Base-by-base conservation (phyloP, 2,329 filamentous ascomycete species). In the Cytospora paraplurivora region DNA sequence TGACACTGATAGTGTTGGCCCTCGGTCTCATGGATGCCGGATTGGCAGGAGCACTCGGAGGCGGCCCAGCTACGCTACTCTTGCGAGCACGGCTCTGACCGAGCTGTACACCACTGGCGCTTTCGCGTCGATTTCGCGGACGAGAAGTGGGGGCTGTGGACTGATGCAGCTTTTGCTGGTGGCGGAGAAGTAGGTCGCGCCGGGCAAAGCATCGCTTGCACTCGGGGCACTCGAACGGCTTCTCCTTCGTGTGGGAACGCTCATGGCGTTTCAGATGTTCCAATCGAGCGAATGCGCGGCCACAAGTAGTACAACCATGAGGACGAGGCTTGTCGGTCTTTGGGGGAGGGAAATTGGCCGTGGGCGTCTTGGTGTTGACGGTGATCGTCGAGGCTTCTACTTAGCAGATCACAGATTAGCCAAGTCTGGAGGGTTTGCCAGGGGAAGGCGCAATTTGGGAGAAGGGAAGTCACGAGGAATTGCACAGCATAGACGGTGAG, bases 141-240 rank as follows among this genome's bases (percentile, higher is more conserved):
- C 93, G 87, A 53, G 93, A 89, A 7, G 93, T 93, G 7, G 95
- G 91, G 0, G 93, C 93, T 13, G 92, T 91, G 33, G 92, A 92
- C 83, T 96, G 92, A 75, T 99, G 95, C 55, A 99, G 85, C 82
- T 99, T 99, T 82, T 99, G 95, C 82, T 99, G 95, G 78, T 99
- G 95, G 65, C 95, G 88, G 69, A 99, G 81, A 62, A 99, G 84
- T 69, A 99, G 79, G 76, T 99, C 95, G 69, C 95, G 88, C 66
- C 95, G 88, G 65, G 95, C 95, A 77, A 99, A 99, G 79, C 95
- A 98, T 78, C 95, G 82, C 44, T 92, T 85, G 77, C 95, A 99
- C 76, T 98, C 92, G 34, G 92, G 92, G 72, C 95, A 99, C 77
- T 97, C 93, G 71, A 99, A 99, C 1, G 95, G 95, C 81, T 99